phyloP scores from a whole-genome alignment of 768 basidiomycete species.

The Hirschioporus abietinus region DNA sequence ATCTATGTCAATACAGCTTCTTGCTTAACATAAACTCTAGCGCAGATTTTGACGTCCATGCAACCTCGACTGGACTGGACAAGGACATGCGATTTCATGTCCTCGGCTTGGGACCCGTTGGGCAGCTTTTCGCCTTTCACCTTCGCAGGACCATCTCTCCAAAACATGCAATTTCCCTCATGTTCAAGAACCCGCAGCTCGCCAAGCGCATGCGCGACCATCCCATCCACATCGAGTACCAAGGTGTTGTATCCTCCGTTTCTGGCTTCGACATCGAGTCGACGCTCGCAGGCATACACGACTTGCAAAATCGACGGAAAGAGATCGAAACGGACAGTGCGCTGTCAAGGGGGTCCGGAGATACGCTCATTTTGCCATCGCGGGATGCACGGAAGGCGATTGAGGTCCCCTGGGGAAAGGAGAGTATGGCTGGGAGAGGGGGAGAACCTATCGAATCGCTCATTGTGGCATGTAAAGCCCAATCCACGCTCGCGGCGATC shows the following conservation, averaged over 20 bases:
- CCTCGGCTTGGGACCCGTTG: slow-evolving; percentile 79
- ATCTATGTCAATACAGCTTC: slow-evolving; percentile 5
- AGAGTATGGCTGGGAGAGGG: neutral
- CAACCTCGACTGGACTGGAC: slow-evolving; percentile 5
- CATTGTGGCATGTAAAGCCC: slow-evolving; percentile 78
- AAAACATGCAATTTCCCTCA: slow-evolving; percentile 56
- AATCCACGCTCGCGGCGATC: slow-evolving; percentile 55
- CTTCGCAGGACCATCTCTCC: slow-evolving; percentile 56
- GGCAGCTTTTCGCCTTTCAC: slow-evolving; percentile 76
- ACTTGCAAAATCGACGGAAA: slow-evolving; percentile 1
- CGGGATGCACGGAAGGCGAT: slow-evolving; percentile 1
- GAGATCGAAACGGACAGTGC: slow-evolving; percentile 7
- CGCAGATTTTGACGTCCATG: slow-evolving; percentile 5
- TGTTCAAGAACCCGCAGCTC: slow-evolving; percentile 50
- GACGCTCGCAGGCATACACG: slow-evolving; percentile 9
- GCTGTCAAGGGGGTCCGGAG: slow-evolving; percentile 10
- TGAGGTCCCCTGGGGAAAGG: neutral
- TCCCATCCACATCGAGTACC: slow-evolving; percentile 42
- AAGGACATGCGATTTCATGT: slow-evolving; percentile 64
- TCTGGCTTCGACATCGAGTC: slow-evolving; percentile 45
- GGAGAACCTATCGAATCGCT: slow-evolving; percentile 59
- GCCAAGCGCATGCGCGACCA: slow-evolving; percentile 29
- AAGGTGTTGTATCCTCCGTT: slow-evolving; percentile 38
- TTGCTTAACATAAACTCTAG: slow-evolving; percentile 2
- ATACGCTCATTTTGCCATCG: slow-evolving; percentile 7